These are phyloP conservation scores for Tylopilus plumbeoviolaceoides DNA, from an alignment of 768 basidiomycete species.

Conservation along the genomic window DNA sequence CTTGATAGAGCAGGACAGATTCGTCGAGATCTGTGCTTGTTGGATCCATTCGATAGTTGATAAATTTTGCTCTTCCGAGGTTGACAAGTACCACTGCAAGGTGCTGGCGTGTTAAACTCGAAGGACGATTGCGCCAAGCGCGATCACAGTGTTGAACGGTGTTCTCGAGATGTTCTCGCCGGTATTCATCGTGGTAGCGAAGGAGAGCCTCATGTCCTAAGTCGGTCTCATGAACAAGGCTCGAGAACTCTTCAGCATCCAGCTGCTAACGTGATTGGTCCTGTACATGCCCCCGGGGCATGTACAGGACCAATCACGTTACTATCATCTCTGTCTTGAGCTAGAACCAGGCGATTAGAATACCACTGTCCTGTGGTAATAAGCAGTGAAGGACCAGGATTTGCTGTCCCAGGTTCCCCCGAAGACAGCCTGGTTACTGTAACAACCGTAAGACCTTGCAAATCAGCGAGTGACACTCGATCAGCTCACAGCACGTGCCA, in stretches of 20 bases:
- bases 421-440: background rate
- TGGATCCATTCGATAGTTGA: background rate
- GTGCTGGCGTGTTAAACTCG: too few species aligned
- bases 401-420: background rate
- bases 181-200: background rate
- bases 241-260: background rate
- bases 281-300: too few species aligned
- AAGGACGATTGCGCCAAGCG: background rate
- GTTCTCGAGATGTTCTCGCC: background rate
- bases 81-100: background rate
- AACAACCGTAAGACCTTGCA: background rate
- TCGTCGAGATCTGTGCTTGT: background rate
- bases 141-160: background rate
- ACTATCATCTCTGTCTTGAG: background rate
- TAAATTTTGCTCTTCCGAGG: background rate
- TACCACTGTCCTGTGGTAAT: background rate
- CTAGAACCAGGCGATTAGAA: background rate
- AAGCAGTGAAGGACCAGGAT: background rate
- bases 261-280: too few species aligned
- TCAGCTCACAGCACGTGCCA: background rate
- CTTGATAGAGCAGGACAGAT: background rate
- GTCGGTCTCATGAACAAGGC: background rate
- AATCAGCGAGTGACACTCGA: background rate
- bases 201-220: background rate
- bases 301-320: background rate